Evolutionary conservation across 495 filamentous ascomycete species (phyloP), one percentile per base, ranked within the genome.

Genomic region (Cryomyces minteri): DNA sequence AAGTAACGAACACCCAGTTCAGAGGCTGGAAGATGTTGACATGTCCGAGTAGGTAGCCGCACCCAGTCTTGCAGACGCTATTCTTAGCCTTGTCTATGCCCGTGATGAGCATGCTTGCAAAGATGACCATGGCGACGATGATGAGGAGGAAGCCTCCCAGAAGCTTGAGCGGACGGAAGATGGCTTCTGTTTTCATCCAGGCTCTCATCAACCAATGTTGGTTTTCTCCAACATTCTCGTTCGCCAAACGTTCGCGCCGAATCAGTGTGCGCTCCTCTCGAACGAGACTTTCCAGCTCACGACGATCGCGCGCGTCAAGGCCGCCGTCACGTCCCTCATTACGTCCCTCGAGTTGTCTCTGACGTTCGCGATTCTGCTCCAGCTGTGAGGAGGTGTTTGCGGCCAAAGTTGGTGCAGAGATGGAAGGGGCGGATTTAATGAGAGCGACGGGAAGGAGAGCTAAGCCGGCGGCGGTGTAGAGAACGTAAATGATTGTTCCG

Each of bases 11-110:
- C 37, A 90, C 68, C 74, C 77, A 92, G 66, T 98, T 96, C 52
- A 94, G 66, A 2, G 90, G 92, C 59, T 96, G 88, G 68, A 94
- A 94, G 46, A 94, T 74, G 56, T 88, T 84, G 59, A 88, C 80
- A 50, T 86, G 76, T 31, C 78, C 82, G n/a, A 96, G 75, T 43
- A 96, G 80, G 62, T 94, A 98, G 33, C 90, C 90, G 62, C 90
- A 98, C 54, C 76, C 75, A 44, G 75, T 68, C 58, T 88, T 86
- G 75, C 90, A 98, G 50, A 90, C 60, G 0, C 86, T 94, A 62
- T 96, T 95, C 53, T 80, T 85, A 12, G 85, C 82, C 63, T 98
- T 96, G 69, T 98, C 90, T 58, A 95, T 88, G 48, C 77, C 78
- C 0, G 88, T 98, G 55, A 96, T 76, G 45, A 96, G 72, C 92